Conservation (phyloP, 2,329 filamentous ascomycete species). For the Alternaria triticimaculans region DNA sequence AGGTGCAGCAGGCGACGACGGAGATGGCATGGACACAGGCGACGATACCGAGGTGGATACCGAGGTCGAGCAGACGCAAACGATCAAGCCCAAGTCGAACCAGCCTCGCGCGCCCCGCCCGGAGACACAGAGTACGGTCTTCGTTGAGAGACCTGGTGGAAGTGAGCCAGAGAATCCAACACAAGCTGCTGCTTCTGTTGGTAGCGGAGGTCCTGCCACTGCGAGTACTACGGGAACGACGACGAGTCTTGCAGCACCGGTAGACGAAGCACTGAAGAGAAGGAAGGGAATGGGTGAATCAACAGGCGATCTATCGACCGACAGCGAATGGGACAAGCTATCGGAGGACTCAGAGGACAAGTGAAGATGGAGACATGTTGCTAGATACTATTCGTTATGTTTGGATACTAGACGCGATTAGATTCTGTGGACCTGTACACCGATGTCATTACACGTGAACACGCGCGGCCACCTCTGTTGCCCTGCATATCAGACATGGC, state of each 20-base stretch:
- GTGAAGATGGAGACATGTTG: conserved; percentile 23
- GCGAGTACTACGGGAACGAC: conserved; percentile 41
- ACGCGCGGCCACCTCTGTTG: conserved; percentile 23
- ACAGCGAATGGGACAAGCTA: conserved; percentile 98
- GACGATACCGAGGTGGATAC: conserved; percentile 56
- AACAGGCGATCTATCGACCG: conserved; percentile 72
- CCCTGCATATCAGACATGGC: conserved; percentile 9
- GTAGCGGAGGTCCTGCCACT: conserved; percentile 16
- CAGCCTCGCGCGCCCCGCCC: conserved; percentile 24
- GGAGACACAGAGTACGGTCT: conserved; percentile 45
- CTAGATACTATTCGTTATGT: conserved; percentile 9
- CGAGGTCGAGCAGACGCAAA: conserved; percentile 42
- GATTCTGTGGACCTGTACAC: conserved; percentile 10
- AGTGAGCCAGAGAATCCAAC: conserved; percentile 27
- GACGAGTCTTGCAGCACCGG: conserved; percentile 37
- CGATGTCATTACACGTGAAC: conserved; percentile 28
- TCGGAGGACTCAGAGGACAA: conserved; percentile 58
- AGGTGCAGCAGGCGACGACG: conserved; percentile 32
- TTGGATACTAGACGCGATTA: conserved; percentile 17
- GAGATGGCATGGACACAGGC: conserved; percentile 52
- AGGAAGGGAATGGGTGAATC: conserved; percentile 55
- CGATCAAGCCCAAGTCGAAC: conserved; percentile 22
- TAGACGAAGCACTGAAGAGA: conserved; percentile 53
- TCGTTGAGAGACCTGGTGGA: conserved; percentile 37
- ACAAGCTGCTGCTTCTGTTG: conserved; percentile 13